Evolutionary conservation across 2,329 filamentous ascomycete species (phyloP).

Genomic region (Trichoderma endophyticum): DNA sequence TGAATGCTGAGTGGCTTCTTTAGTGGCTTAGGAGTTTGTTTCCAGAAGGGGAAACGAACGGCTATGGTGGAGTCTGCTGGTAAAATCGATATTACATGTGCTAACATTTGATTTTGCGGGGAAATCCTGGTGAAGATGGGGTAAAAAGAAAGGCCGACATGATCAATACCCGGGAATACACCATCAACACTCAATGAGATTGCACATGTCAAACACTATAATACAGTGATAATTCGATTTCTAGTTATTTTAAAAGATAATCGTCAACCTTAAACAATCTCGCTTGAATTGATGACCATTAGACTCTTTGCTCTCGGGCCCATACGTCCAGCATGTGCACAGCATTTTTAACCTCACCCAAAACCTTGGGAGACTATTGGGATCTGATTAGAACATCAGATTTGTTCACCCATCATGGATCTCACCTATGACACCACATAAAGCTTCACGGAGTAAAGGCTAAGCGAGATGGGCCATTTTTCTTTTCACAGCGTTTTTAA

Average conservation of each 20-base stretch:
- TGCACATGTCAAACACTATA: not conserved
- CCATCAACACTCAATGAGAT: not conserved
- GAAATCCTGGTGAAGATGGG: not conserved
- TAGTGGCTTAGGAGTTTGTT: not conserved
- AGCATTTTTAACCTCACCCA: too few species aligned
- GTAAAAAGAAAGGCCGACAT: not conserved
- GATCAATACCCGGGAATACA: not conserved
- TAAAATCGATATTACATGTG: not conserved
- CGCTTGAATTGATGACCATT: not conserved
- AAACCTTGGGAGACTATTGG: too few species aligned
- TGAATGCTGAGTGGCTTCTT: not conserved
- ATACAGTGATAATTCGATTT: not conserved
- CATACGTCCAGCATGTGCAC: too few species aligned
- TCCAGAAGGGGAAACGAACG: not conserved
- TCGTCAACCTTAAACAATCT: too few species aligned
- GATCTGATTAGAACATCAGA: too few species aligned
- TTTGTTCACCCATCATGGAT: too few species aligned
- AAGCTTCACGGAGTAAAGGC: too few species aligned
- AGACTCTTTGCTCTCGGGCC: not conserved
- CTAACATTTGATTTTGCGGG: not conserved
- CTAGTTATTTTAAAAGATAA: not conserved
- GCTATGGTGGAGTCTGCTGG: not conserved
- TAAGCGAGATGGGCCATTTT: too few species aligned
- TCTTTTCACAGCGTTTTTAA: too few species aligned
- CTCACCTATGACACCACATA: too few species aligned